A percentile compares a stretch with the other conserved stretches of the same genome.
phyloP scores from a whole-genome alignment of 805 yeast genomes.

The Torulaspora indica region DNA sequence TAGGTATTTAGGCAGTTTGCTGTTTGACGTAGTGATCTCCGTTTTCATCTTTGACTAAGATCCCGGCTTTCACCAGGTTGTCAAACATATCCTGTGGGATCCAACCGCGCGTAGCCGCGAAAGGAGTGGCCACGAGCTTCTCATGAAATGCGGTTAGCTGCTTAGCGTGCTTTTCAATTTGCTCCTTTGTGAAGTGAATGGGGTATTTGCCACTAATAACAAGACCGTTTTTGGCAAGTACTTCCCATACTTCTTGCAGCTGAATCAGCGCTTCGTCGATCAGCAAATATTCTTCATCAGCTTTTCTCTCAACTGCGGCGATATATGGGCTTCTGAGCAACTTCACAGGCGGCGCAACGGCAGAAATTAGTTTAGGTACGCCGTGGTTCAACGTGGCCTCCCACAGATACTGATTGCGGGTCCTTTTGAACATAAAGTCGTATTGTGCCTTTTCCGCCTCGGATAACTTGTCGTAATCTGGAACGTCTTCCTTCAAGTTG shows the following conservation, averaged over 20 bases:
- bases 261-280: conserved; percentile 65
- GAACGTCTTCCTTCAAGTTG: conserved; percentile 68
- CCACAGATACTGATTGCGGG: conserved; percentile 88
- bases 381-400: conserved; percentile 67
- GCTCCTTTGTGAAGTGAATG: conserved; percentile 52
- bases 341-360: conserved; percentile 81
- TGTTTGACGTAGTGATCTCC: conserved; percentile 44
- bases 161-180: conserved; percentile 52
- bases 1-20: conserved; percentile 5
- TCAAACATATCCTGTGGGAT: conserved; percentile 91
- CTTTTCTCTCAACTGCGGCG: conserved; percentile 55
- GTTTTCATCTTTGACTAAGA: conserved; percentile 55
- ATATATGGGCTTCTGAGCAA: conserved; percentile 60
- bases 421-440: conserved; percentile 79
- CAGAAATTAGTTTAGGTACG: conserved; percentile 63
- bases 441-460: conserved; percentile 76
- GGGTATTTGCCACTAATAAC: conserved; percentile 55
- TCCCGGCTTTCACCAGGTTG: conserved; percentile 60
- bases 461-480: conserved; percentile 58
- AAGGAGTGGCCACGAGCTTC: conserved; percentile 66
- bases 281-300: conserved; percentile 53
- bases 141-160: conserved; percentile 64
- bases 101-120: conserved; percentile 91
- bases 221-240: conserved; percentile 54
- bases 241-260: conserved; percentile 63